Base-by-base conservation (phyloP, 306 rosid genomes). In the Vigna unguiculata region DNA sequence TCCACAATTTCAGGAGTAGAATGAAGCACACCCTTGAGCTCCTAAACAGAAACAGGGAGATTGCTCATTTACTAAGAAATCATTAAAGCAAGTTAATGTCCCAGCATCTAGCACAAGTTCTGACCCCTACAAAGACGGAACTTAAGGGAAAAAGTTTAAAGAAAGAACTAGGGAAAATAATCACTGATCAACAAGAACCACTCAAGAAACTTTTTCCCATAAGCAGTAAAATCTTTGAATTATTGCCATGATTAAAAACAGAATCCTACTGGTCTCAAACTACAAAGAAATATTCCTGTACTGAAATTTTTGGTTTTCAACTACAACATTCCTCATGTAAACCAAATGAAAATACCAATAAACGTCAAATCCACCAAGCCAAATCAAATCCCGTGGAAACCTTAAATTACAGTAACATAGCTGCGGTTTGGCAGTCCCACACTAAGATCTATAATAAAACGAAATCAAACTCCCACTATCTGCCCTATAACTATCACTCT, bases 1-100 rank as follows among this genome's bases (percentile, higher is more conserved):
- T 86, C 88, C 7, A 70, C 87, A 78, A 89, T 83, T 88, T 95
- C 99, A 46, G 99, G 97, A 83, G 89, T 89, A 49, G 81, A 46
- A 70, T 20, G 86, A 87, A 95, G 85, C 72, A 92, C 93, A 59
- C 71, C 82, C 82, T 89, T 92, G 16, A 95, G 92, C 86, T 95
- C 99, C 99, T 95, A 85, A 21, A 80, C 21, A 76, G 15, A 80
- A 83, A 76, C 71, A 9, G 46, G 57, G 20, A 81, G 51, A 75
- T 70, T 71, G 24, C 17, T 55, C 46, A 81, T 41, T 78, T 36
- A 30, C 38, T 43, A 34, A 20, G 0, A 9, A 55, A 48, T 46
- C 16, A 70, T 55, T 48, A 16, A 54, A 74, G 58, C 47, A 68
- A 64, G 48, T 15, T 19, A 54, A 57, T 45, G 54, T 24, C n/a